phyloP scores from a whole-genome alignment of 768 basidiomycete species.

The Tubosaeta brunneosetosa region DNA sequence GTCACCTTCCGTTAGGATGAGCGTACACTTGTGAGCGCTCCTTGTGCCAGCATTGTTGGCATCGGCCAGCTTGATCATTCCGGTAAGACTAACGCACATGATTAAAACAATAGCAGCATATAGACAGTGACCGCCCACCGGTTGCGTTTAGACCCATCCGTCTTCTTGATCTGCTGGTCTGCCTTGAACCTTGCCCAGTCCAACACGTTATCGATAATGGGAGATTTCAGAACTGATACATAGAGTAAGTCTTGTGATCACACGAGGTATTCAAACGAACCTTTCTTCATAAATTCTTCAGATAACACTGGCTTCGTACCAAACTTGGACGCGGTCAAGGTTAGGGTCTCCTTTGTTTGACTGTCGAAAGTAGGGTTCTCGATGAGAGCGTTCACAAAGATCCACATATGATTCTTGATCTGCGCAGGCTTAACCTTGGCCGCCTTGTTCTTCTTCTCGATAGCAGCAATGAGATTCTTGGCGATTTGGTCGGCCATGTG shows the following conservation, averaged over 20 bases:
- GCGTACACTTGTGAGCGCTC: slow-evolving; percentile 76
- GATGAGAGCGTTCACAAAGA: slow-evolving; percentile 93
- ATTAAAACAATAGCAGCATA: slow-evolving; percentile 4
- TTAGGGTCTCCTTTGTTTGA: slow-evolving; percentile 96
- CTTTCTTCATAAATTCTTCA: slow-evolving; percentile 96
- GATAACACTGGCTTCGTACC: slow-evolving; percentile 79
- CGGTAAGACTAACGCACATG: slow-evolving; percentile 59
- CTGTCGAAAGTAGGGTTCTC: slow-evolving; percentile 99
- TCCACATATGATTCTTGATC: slow-evolving; percentile 97
- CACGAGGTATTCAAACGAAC: slow-evolving; percentile 38
- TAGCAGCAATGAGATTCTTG: slow-evolving; percentile 73
- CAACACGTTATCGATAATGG: slow-evolving; percentile 87
- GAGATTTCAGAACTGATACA: slow-evolving; percentile 71
- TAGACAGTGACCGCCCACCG: slow-evolving; percentile 44
- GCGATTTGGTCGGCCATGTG: slow-evolving; percentile 85
- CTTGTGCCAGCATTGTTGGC: slow-evolving; percentile 95
- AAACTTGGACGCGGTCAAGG: slow-evolving; percentile 82
- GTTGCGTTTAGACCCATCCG: slow-evolving; percentile 86
- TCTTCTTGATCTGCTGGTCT: slow-evolving; percentile 93
- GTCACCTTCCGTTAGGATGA: slow-evolving; percentile 98
- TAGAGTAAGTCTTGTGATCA: slow-evolving; percentile 1
- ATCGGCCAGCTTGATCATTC: slow-evolving; percentile 90
- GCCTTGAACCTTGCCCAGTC: slow-evolving; percentile 98
- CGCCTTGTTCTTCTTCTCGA: slow-evolving; percentile 96
- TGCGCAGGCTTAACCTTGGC: slow-evolving; percentile 91